A percentile compares a stretch with the other conserved stretches of the same genome.
Evolutionary conservation across 2,329 filamentous ascomycete species (phyloP).

Genomic region (Fusarium haematococcum): DNA sequence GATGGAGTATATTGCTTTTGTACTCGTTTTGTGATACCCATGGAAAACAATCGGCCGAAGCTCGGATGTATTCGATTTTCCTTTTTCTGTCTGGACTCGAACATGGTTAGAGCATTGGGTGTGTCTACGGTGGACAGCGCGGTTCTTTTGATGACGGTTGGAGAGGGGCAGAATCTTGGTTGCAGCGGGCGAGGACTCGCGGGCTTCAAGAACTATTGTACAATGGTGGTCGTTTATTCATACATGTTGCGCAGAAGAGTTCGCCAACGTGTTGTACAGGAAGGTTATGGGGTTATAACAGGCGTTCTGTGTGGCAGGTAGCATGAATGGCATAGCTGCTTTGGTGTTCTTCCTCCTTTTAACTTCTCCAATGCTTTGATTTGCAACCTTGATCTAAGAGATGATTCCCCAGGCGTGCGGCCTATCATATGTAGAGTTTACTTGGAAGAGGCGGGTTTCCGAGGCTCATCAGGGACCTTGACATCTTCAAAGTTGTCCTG

Average conservation of each 20-base stretch:
- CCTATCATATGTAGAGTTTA: slow-evolving; percentile 29
- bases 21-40: slow-evolving; percentile 55
- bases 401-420: slow-evolving; percentile 9
- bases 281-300: slow-evolving; percentile 22
- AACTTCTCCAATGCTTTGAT: not conserved
- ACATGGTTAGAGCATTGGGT: slow-evolving; percentile 29
- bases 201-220: slow-evolving; percentile 39
- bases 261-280: slow-evolving; percentile 41
- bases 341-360: slow-evolving; percentile 19
- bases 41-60: slow-evolving; percentile 43
- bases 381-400: slow-evolving; percentile 8
- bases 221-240: slow-evolving; percentile 34
- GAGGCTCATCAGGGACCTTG: slow-evolving; percentile 82
- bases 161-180: slow-evolving; percentile 30
- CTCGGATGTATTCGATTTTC: slow-evolving; percentile 36
- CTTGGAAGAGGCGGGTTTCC: slow-evolving; percentile 56
- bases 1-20: slow-evolving; percentile 43
- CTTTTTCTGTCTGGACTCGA: slow-evolving; percentile 37
- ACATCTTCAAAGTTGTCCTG: slow-evolving; percentile 98
- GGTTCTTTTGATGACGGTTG: slow-evolving; percentile 27
- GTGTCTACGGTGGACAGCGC: slow-evolving; percentile 20
- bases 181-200: slow-evolving; percentile 21
- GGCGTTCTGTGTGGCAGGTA: slow-evolving; percentile 35
- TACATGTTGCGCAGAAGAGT: slow-evolving; percentile 35
- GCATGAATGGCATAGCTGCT: slow-evolving; percentile 29